Base-by-base conservation (phyloP, 2,329 filamentous ascomycete species). In the Colletotrichum sp. region DNA sequence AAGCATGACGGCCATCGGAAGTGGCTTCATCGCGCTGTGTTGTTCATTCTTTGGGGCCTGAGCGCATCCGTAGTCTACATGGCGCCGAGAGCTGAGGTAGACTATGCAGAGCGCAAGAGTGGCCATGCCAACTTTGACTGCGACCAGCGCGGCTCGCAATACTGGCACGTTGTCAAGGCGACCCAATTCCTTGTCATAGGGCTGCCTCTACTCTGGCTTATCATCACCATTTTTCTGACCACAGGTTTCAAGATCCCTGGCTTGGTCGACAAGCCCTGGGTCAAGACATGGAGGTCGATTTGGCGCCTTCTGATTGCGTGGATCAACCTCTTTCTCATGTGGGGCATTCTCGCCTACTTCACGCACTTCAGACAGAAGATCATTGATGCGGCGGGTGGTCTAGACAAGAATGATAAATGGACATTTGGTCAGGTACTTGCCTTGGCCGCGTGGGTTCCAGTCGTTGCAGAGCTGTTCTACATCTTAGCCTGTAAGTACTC, bases 401-500 rank as follows among this genome's bases (percentile, higher is more conserved):
- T 77, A 9, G 79, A 82, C 64, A 68, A 77, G 34, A 78, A 82
- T 32, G 78, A 73, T 2, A 71, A 76, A 26, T 84, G 82, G 82
- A 82, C 79, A 6, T 84, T 84, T 64, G 80, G 82, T 0, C 82
- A 84, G 75, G 81, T 83, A 5, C 72, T 84, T 5, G 78, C 82
- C 0, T 66, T 84, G 21, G 80, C 80, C 6, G 81, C 81, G 0
- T 84, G 83, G 82, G 76, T 79, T 10, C 81, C 82, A 0, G 79
- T 83, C 2, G 34, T 79, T 1, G 78, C 82, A 7, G 82, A 83
- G 18, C 67, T 83, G n/a, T 59, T 71, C 3, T 77, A 79, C 28
- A 77, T 82, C 4, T 78, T 81, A 21, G 78, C 79, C 3, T 81
- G 82, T 83, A 55, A 77, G 81, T 79, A 10, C n/a, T 15, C n/a